A percentile compares a stretch with the other conserved stretches of the same genome.
Evolutionary conservation across 129 eudicot species (phyloP).

Genomic region (Apium graveolens): DNA sequence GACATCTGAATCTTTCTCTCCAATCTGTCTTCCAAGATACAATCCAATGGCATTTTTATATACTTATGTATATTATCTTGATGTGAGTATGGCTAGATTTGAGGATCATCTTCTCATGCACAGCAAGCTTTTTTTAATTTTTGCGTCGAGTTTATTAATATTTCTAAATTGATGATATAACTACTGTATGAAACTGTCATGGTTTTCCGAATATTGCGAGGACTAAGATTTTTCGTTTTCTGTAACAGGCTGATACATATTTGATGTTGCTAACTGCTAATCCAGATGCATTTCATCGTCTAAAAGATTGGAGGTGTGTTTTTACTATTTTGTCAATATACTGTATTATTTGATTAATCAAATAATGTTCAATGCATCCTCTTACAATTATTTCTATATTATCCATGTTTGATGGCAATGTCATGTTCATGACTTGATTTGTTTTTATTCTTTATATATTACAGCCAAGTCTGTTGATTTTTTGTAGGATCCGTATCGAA

Average conservation of each 20-base stretch:
- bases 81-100: constrained; percentile 47
- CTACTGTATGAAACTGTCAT: not conserved
- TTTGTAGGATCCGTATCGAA: constrained; percentile 69
- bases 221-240: constrained; percentile 4
- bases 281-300: constrained; percentile 86
- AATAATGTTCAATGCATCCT: not conserved
- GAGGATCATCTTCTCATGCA: constrained; percentile 1
- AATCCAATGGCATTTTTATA: constrained; percentile 94
- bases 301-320: constrained; percentile 84
- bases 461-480: not conserved
- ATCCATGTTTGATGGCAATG: not conserved
- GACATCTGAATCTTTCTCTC: constrained; percentile 96
- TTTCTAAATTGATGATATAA: not conserved
- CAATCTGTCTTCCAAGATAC: constrained; percentile 95
- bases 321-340: constrained; percentile 2
- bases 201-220: not conserved
- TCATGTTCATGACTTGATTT: constrained; percentile 3
- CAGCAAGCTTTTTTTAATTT: not conserved
- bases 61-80: constrained; percentile 88
- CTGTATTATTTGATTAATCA: not conserved
- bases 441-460: not conserved
- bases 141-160: constrained; percentile 5
- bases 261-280: constrained; percentile 79
- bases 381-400: not conserved
- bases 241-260: constrained; percentile 75